Base-by-base conservation (phyloP, 306 rosid species). In the Echinosophora koreensis region DNA sequence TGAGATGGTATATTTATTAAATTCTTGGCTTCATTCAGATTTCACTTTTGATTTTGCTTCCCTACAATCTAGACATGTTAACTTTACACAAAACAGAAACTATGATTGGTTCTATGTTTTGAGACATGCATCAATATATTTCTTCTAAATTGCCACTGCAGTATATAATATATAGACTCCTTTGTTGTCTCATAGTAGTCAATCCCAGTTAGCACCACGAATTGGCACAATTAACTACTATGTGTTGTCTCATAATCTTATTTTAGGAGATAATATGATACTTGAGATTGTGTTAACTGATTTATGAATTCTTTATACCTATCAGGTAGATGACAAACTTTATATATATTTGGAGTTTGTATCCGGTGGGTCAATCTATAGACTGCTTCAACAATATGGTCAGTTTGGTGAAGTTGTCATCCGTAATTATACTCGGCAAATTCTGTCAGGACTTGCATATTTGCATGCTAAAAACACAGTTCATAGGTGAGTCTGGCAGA, bases 291-390 rank as follows among this genome's bases (percentile, higher is more conserved):
- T 57, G 46, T 57, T 61, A 60, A 66, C 37, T 8, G 86, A 73
- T 5, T 78, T 60, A 39, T 71, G 62, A 46, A 38, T 38, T 52
- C 17, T 59, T 73, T 44, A 81, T 77, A 16, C 74, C 71, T 37
- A 67, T 86, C 86, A 94, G 98, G 88, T 94, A 18, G 90, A 78
- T 47, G 98, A 94, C 86, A 90, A 69, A 81, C 87, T 94, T 65
- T 92, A 94, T 71, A 92, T 94, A 68, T 94, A 94, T 87, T 79
- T 94, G 89, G 98, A 94, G 83, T 94, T 92, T 78, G 98, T 94
- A 49, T 86, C 98, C 59, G 97, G 96, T 62, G 98, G 98, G 41
- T 94, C 98, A 47, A 92, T 94, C 75, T 87, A 86, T 89, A 94
- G 92, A 84, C 87, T 94, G 69, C 92, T 94, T 78, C 96, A 83